Conservation (phyloP, 805 yeast genomes). For the Grigorovia yakushimaensis region DNA sequence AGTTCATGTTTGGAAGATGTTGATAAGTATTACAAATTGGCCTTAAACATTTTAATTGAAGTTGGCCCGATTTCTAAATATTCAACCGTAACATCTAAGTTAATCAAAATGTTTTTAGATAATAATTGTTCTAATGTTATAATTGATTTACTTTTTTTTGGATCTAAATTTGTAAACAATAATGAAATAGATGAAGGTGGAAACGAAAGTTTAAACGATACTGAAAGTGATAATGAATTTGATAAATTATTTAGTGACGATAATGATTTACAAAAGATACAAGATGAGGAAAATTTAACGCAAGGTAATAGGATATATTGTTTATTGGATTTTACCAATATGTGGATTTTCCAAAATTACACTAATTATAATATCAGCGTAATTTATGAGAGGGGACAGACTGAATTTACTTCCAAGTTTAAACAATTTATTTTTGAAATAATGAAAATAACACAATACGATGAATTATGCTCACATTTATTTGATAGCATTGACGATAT, state of each 20-base stretch:
- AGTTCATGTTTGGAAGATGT: slow-evolving; percentile 8
- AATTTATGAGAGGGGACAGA: slow-evolving; percentile 1
- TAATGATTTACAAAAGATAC: slow-evolving; percentile 4
- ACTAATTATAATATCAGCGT: slow-evolving; percentile 13
- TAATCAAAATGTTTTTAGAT: slow-evolving; percentile 9
- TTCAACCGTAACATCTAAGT: slow-evolving; percentile 6
- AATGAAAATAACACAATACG: slow-evolving; percentile 14
- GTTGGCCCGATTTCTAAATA: slow-evolving; percentile 16
- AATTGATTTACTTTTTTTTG: slow-evolving; percentile 13
- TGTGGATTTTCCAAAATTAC: slow-evolving; percentile 25
- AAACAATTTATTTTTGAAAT: slow-evolving; percentile 15
- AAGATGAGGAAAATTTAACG: background rate
- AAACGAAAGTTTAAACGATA: background rate
- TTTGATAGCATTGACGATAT: slow-evolving; percentile 17
- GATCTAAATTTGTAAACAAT: slow-evolving; percentile 3
- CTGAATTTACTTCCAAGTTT: background rate
- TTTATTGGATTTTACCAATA: slow-evolving; percentile 20
- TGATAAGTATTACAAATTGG: slow-evolving; percentile 8
- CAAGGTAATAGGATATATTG: background rate
- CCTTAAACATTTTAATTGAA: slow-evolving; percentile 13
- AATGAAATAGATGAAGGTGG: background rate
- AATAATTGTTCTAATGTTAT: slow-evolving; percentile 8
- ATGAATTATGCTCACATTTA: slow-evolving; percentile 19
- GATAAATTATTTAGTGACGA: background rate
- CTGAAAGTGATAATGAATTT: slow-evolving; percentile 2